Evolutionary conservation across 257 asterid species (phyloP).

Genomic region (Plantago elongata): DNA sequence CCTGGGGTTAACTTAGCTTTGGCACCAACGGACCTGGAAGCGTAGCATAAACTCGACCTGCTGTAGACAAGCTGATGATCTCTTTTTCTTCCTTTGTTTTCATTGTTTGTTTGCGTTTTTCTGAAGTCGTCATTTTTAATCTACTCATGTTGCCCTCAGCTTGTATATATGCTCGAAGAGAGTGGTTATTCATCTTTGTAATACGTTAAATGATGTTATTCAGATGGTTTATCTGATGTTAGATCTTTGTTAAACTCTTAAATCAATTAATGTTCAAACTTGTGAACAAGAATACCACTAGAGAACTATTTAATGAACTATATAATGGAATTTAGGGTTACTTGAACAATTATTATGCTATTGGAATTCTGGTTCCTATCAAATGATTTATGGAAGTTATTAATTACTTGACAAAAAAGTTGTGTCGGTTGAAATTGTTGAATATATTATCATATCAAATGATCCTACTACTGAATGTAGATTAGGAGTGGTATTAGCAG

Average conservation of each 20-base stretch:
- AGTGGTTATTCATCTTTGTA: constrained; percentile 9
- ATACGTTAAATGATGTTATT: background rate
- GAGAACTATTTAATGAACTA: too few relatives aligned
- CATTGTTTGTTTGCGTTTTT: background rate
- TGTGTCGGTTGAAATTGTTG: too few relatives aligned
- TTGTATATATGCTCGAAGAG: constrained; percentile 25
- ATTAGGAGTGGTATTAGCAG: too few relatives aligned
- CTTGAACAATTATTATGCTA: too few relatives aligned
- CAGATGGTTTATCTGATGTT: constrained; percentile 6
- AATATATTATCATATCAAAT: too few relatives aligned
- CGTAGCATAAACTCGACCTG: constrained; percentile 3
- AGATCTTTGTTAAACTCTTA: constrained; percentile 18
- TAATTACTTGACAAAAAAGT: too few relatives aligned
- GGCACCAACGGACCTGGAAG: background rate
- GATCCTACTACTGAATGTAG: too few relatives aligned
- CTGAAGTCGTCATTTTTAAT: background rate
- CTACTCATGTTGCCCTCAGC: constrained; percentile 17
- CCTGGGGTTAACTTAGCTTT: constrained; percentile 39
- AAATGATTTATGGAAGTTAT: too few relatives aligned
- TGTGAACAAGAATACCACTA: too few relatives aligned
- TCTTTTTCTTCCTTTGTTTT: background rate
- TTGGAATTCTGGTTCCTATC: too few relatives aligned
- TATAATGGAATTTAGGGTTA: too few relatives aligned
- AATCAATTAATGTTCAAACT: too few relatives aligned
- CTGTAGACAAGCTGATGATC: background rate